Base-by-base conservation (phyloP, 1,284 basidiomycete species). In the Irpex sp. region DNA sequence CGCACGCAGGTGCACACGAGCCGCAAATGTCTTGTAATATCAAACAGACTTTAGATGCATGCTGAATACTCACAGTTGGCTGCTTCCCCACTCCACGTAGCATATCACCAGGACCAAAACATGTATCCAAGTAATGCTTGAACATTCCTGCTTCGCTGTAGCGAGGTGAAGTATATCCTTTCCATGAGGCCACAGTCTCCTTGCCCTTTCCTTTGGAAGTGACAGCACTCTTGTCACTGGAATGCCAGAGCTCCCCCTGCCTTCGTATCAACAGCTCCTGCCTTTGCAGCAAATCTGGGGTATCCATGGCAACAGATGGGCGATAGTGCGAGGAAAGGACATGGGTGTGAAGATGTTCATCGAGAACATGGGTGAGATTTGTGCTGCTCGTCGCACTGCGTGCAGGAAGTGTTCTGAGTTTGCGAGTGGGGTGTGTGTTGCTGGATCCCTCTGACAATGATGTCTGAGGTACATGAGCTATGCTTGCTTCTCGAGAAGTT, bases 71-170 rank as follows among this genome's bases (percentile, higher is more conserved):
- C 56, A 69, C 70, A 59, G 46, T 66, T 26, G 69, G 69, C 33
- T 61, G 62, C 33, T 59, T 65, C 36, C 66, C 60, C 46, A 67
- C 55, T 4, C 67, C 69, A 6, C 68, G 60, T 13, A 66, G 64
- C 59, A 72, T 66, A 46, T 67, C 63, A 9, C 69, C 70, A 8
- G 64, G 65, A 8, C 70, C 70, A 50, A 69, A 67, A 36, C 65
- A 60, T 15, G 11, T 31, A 59, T 72, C 69, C 58, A 70, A 51
- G 37, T 67, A 62, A 39, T 65, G 65, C 62, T 70, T 70, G 63
- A 70, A 68, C 60, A 66, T 64, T 39, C 67, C 67, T 53, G 66
- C 65, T 58, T 68, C 67, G 26, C 69, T 70, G 61, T 63, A 72
- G 3, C 64, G 63, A n/a, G 67, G 61, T 43, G 61, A 56, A 15